Conservation (phyloP, 179 eudicot genomes). For the Spinacia oleracea region DNA sequence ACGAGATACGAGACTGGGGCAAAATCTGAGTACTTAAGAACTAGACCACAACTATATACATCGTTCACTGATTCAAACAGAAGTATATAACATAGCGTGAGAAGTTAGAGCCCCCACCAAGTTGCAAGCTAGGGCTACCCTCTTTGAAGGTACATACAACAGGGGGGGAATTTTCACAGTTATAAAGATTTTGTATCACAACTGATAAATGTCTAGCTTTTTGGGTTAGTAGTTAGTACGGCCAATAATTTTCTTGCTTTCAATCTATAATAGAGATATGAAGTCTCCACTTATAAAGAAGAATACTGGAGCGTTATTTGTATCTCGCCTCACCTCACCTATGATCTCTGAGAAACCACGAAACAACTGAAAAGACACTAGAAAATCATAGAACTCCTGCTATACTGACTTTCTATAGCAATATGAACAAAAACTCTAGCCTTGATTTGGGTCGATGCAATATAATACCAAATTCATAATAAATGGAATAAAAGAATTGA, state of each 20-base stretch:
- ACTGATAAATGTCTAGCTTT: neutral
- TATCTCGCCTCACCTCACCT: conserved; percentile 1
- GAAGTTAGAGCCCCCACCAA: conserved; percentile 1
- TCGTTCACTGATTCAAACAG: neutral
- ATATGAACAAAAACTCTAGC: neutral
- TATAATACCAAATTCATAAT: neutral
- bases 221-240: neutral
- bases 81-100: neutral
- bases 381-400: neutral
- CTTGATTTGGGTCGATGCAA: neutral
- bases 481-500: too few relatives aligned
- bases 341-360: too few relatives aligned
- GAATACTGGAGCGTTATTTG: neutral
- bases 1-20: neutral
- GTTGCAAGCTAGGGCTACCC: too few relatives aligned
- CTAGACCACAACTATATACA: neutral
- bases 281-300: neutral
- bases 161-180: too few relatives aligned
- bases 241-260: too few relatives aligned
- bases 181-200: neutral
- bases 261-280: neutral
- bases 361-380: too few relatives aligned
- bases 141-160: neutral
- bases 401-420: neutral
- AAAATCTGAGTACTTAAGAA: neutral